Evolutionary conservation across 1,139 yeast species (phyloP).

Genomic region (Yamadazyma aaseri): DNA sequence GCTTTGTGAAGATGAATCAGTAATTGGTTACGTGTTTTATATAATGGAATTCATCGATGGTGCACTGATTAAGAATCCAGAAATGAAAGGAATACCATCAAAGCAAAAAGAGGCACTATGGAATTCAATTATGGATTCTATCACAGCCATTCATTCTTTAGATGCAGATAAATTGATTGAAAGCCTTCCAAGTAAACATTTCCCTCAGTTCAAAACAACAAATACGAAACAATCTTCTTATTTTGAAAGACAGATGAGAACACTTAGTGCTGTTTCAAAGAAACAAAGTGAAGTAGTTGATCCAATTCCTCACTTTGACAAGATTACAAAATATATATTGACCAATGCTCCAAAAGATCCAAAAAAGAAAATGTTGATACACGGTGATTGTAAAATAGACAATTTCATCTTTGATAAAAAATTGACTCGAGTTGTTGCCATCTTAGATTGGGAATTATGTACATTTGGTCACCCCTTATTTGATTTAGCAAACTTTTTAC

Average conservation of each 20-base stretch:
- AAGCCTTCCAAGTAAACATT: slow-evolving; percentile 45
- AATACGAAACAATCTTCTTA: slow-evolving; percentile 27
- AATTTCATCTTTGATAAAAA: slow-evolving; percentile 56
- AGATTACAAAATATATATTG: slow-evolving; percentile 43
- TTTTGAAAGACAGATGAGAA: slow-evolving; percentile 55
- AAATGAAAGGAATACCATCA: slow-evolving; percentile 38
- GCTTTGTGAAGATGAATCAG: slow-evolving; percentile 52
- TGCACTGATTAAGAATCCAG: slow-evolving; percentile 57
- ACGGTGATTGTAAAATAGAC: slow-evolving; percentile 70
- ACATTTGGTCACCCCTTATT: slow-evolving; percentile 68
- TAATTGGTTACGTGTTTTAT: slow-evolving; percentile 54
- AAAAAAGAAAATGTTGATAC: slow-evolving; percentile 47
- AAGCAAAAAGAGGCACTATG: slow-evolving; percentile 34
- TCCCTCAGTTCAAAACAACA: slow-evolving; percentile 42
- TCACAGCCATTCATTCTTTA: slow-evolving; percentile 52
- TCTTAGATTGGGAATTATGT: slow-evolving; percentile 69
- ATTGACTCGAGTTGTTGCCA: slow-evolving; percentile 51
- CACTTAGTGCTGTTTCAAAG: slow-evolving; percentile 46
- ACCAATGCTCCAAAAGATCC: slow-evolving; percentile 50
- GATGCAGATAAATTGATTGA: slow-evolving; percentile 46
- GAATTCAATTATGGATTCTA: slow-evolving; percentile 51
- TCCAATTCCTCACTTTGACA: slow-evolving; percentile 50
- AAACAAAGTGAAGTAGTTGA: slow-evolving; percentile 53
- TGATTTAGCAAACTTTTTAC: slow-evolving; percentile 60
- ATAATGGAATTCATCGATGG: slow-evolving; percentile 63